Conservation (phyloP, 2,329 filamentous ascomycete genomes). For the Pseudocercospora fijiensis region DNA sequence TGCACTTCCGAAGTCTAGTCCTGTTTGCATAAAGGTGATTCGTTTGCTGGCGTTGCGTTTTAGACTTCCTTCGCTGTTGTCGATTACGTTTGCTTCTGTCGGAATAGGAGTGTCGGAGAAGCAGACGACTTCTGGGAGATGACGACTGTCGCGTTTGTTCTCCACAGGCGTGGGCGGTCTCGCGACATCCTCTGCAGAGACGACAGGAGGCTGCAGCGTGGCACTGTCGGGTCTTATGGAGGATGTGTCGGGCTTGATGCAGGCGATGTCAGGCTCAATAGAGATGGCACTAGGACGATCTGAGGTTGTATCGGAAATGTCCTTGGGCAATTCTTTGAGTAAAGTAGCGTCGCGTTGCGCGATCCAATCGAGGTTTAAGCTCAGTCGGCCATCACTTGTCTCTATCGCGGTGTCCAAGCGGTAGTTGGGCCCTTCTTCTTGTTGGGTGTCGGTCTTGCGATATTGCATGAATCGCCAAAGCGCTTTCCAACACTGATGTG, state of each 20-base stretch:
- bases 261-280: neutral
- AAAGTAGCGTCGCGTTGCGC: neutral
- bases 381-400: neutral
- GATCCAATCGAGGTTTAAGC: neutral
- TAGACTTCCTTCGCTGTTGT: neutral
- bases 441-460: neutral
- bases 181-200: neutral
- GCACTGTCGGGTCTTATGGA: neutral
- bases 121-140: neutral
- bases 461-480: neutral
- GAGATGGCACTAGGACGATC: neutral
- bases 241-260: neutral
- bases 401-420: neutral
- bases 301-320: neutral
- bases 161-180: neutral
- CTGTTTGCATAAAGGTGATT: neutral
- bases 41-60: neutral
- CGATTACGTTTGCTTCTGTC: neutral
- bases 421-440: neutral
- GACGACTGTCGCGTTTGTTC: neutral
- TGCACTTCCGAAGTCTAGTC: neutral
- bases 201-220: neutral
- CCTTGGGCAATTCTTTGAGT: neutral
- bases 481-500: slow-evolving; percentile 1
- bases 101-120: neutral